These are phyloP conservation scores for Salvia hispanica DNA, from an alignment of 257 asterid species.

Conservation along the genomic window DNA sequence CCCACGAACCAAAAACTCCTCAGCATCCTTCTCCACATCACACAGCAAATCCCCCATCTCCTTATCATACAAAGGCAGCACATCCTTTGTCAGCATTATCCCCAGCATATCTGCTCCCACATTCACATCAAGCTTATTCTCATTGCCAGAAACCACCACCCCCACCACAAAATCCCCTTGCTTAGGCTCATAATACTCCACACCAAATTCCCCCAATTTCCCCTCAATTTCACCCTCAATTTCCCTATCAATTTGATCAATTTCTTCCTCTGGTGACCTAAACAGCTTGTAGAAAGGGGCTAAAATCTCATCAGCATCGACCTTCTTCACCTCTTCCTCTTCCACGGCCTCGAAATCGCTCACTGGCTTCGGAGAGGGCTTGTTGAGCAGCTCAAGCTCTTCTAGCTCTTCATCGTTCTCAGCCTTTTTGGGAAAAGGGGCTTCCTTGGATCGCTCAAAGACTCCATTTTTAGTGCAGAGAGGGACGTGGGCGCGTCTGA, in stretches of 20 bases:
- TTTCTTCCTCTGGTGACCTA: slow-evolving; percentile 52
- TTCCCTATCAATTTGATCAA: slow-evolving; percentile 29
- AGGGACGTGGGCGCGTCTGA: slow-evolving; percentile 40
- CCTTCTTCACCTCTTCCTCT: slow-evolving; percentile 35
- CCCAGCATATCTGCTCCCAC: slow-evolving; percentile 87
- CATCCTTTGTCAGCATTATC: slow-evolving; percentile 92
- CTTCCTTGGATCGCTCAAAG: slow-evolving; percentile 45
- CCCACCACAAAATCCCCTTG: slow-evolving; percentile 89
- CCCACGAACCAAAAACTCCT: slow-evolving; percentile 63
- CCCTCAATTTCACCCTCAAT: slow-evolving; percentile 20
- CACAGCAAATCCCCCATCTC: slow-evolving; percentile 73
- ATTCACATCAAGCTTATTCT: slow-evolving; percentile 86
- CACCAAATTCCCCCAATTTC: slow-evolving; percentile 41
- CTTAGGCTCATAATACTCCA: slow-evolving; percentile 87
- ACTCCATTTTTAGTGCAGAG: slow-evolving; percentile 66
- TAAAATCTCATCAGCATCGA: slow-evolving; percentile 62
- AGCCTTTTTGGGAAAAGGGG: slow-evolving; percentile 41
- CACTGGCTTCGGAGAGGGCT: slow-evolving; percentile 65
- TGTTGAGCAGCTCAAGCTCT: slow-evolving; percentile 71
- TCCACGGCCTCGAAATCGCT: slow-evolving; percentile 40
- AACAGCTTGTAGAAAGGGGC: slow-evolving; percentile 78
- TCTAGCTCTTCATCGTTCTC: slow-evolving; percentile 53
- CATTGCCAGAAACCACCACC: slow-evolving; percentile 90
- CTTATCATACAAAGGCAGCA: slow-evolving; percentile 78
- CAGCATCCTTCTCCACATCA: slow-evolving; percentile 67